A percentile compares a stretch with the other conserved stretches of the same genome.
phyloP scores from a whole-genome alignment of 306 rosid species.

The Ormosia emarginata region DNA sequence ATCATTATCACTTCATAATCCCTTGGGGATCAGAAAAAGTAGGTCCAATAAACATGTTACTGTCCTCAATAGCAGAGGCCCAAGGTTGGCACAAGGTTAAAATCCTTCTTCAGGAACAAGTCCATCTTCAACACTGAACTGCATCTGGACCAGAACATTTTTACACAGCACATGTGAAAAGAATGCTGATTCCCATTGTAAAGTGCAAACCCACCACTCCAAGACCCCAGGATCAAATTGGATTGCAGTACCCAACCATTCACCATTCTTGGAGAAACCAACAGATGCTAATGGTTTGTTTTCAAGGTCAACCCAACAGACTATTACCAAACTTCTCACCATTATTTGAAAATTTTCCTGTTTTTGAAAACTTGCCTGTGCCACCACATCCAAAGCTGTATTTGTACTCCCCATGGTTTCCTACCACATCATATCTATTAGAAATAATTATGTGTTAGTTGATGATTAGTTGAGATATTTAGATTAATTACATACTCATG shows the following conservation, averaged over 20 bases:
- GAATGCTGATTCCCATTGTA: constrained; percentile 34
- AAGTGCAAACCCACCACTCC: constrained; percentile 25
- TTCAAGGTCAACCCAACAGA: constrained; percentile 54
- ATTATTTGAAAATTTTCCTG: constrained; percentile 33
- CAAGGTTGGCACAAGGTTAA: constrained; percentile 27
- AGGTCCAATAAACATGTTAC: constrained; percentile 42
- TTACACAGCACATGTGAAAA: constrained; percentile 60
- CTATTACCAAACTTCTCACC: constrained; percentile 52
- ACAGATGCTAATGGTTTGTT: constrained; percentile 43
- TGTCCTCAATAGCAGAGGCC: constrained; percentile 44
- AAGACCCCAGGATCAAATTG: constrained; percentile 46
- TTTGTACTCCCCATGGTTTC: constrained; percentile 48
- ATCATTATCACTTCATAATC: constrained; percentile 59
- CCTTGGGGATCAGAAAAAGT: constrained; percentile 9
- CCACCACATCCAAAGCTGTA: constrained; percentile 59
- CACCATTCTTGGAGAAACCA: constrained; percentile 62
- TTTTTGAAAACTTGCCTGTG: constrained; percentile 38
- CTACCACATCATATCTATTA: constrained; percentile 43
- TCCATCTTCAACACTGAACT: constrained; percentile 60
- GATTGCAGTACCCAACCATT: constrained; percentile 42
- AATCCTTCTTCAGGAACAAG: constrained; percentile 44
- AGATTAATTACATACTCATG: too few relatives aligned
- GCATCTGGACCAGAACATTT: constrained; percentile 51
- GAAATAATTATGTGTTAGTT: too few relatives aligned
- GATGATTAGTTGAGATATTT: too few relatives aligned